A percentile compares a stretch with the other conserved stretches of the same genome.
These are phyloP conservation scores for Peterozyma toletana DNA, from an alignment of 805 yeast species.

Conservation along the genomic window DNA sequence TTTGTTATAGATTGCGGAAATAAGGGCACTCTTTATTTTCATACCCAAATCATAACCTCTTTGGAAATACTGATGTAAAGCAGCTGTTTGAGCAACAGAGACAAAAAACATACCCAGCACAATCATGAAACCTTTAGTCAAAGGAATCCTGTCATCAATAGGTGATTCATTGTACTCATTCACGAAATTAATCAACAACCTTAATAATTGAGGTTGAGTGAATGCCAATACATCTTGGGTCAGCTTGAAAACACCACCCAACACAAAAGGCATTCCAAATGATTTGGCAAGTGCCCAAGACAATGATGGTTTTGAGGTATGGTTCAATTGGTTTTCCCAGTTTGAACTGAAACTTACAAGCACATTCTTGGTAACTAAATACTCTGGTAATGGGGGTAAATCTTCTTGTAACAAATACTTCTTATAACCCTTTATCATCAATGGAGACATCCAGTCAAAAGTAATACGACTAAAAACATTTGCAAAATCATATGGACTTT, in stretches of 20 bases:
- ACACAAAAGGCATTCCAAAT: slow-evolving; percentile 63
- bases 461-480: slow-evolving; percentile 46
- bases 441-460: slow-evolving; percentile 53
- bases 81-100: slow-evolving; percentile 71
- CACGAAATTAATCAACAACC: slow-evolving; percentile 56
- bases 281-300: slow-evolving; percentile 50
- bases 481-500: slow-evolving; percentile 38
- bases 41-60: slow-evolving; percentile 71
- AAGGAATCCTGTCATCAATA: slow-evolving; percentile 40
- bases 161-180: slow-evolving; percentile 36
- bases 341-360: slow-evolving; percentile 40
- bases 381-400: slow-evolving; percentile 71
- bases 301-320: slow-evolving; percentile 26
- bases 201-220: slow-evolving; percentile 79
- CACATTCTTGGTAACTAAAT: slow-evolving; percentile 48
- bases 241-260: slow-evolving; percentile 69
- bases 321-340: slow-evolving; percentile 52
- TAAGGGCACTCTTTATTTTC: slow-evolving; percentile 64
- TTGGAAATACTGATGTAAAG: slow-evolving; percentile 74
- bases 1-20: slow-evolving; percentile 61
- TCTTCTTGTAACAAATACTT: slow-evolving; percentile 46
- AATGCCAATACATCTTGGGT: slow-evolving; percentile 76
- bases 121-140: slow-evolving; percentile 70
- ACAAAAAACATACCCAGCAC: slow-evolving; percentile 69
- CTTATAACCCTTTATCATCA: slow-evolving; percentile 44